Conservation (phyloP, 768 basidiomycete genomes). For the Phaffia tasmanica region DNA sequence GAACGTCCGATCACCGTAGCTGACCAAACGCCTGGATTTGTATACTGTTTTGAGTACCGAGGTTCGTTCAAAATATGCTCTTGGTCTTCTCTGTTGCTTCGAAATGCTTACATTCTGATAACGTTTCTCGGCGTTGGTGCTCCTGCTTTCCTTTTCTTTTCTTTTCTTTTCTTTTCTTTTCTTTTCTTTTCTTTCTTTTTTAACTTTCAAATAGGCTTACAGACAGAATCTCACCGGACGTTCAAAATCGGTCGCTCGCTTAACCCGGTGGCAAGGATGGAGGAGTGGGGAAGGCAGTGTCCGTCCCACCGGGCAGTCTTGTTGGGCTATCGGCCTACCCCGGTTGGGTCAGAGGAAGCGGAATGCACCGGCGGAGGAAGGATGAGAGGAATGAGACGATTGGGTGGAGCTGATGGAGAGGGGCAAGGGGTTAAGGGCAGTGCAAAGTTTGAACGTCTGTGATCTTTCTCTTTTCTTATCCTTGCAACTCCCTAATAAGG, state of each 20-base stretch:
- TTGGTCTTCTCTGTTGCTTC: no score
- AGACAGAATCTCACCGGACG: neutral
- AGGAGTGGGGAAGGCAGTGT: slow-evolving; percentile 7
- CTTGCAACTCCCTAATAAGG: no score
- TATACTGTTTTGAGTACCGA: slow-evolving; percentile 8
- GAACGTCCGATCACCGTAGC: neutral
- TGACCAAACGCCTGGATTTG: neutral
- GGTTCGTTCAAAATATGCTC: neutral
- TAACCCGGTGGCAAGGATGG: slow-evolving; percentile 7
- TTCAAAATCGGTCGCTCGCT: slow-evolving; percentile 14
- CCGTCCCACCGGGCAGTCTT: slow-evolving; percentile 7
- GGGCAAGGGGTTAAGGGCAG: neutral
- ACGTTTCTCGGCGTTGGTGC: no score
- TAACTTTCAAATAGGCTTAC: neutral
- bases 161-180: no score
- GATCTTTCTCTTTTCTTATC: no score
- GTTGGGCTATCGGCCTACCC: neutral
- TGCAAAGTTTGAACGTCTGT: neutral
- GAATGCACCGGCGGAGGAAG: neutral
- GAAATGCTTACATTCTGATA: no score
- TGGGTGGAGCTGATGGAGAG: neutral
- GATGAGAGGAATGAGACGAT: neutral
- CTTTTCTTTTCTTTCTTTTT: neutral
- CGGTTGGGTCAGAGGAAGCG: neutral
- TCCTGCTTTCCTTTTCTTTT: no score